Evolutionary conservation across 1,139 yeast genomes (phyloP), one percentile per base, ranked within the genome.

Genomic region (Arxiozyma slooffiae): DNA sequence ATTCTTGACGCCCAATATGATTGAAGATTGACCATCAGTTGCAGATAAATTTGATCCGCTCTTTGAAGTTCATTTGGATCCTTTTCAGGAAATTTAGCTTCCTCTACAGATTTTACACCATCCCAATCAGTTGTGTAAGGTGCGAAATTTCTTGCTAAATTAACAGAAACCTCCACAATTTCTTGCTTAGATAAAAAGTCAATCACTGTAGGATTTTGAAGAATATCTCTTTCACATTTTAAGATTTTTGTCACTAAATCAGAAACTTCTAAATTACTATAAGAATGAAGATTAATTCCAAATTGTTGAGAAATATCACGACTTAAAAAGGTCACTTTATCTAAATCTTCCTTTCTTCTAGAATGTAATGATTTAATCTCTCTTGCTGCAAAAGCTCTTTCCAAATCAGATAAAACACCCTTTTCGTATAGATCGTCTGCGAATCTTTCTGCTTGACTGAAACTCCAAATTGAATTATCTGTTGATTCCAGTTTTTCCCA

Each of bases 1-100:
- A 79, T 80, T 71, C 95, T 78, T 3, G 92, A 82, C 53, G 80
- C 76, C 95, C 95, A 85, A 59, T 85, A 85, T 54, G 82, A 85
- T 56, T 82, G 89, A 56, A 85, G 72, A 58, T 85, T 85, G 63
- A 82, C 83, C 59, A 84, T 79, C 63, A 84, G 73, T 59, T 83
- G 89, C 67, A 85, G 69, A 60, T 81, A 85, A 11, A 85, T 71
- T 62, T 90, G 77, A 63, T 85, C 95, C 0, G 92, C 82, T 60
- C 92, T 75, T 54, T 85, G 88, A 55, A 85, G 73, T 52, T 84
- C 92, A 54, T 65, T 72, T 6, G 88, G 85, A 68, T 84, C 90
- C 62, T 84, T 84, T 47, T 84, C 92, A 0, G 90, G 88, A 52
- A 76, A 73, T 50, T 69, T 70, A 1, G 63, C 65, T 23, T 63